Conservation (phyloP, 73 alveolate species). For the Paraurostyla sp. region DNA sequence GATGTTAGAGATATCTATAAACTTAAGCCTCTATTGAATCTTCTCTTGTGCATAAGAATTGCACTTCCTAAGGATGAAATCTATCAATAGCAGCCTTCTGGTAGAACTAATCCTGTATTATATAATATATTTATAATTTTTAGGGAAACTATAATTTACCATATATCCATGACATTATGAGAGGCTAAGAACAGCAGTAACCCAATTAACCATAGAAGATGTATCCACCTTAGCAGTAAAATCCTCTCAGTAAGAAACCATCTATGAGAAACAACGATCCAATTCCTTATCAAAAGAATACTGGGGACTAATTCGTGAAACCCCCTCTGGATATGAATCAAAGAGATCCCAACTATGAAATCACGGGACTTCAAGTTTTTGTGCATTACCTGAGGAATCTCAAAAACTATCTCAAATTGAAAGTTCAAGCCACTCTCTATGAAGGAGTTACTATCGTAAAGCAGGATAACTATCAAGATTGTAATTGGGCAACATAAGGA, state of each 20-base stretch:
- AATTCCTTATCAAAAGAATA: slow-evolving; percentile 1
- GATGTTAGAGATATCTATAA: slow-evolving; percentile 80
- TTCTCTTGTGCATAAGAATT: slow-evolving; percentile 77
- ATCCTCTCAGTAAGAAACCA: slow-evolving; percentile 46
- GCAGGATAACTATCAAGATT: slow-evolving; percentile 68
- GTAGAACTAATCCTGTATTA: slow-evolving; percentile 70
- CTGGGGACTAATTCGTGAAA: slow-evolving; percentile 4
- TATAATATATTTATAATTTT: neutral
- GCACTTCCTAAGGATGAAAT: slow-evolving; percentile 84
- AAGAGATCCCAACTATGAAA: slow-evolving; percentile 70
- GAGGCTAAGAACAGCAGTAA: slow-evolving; percentile 17
- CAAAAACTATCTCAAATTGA: slow-evolving; percentile 68
- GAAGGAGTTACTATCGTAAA: slow-evolving; percentile 79
- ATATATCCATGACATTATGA: slow-evolving; percentile 75
- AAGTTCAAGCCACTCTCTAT: slow-evolving; percentile 78
- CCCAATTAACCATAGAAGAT: neutral
- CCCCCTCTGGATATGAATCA: slow-evolving; percentile 1
- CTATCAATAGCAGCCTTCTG: slow-evolving; percentile 61
- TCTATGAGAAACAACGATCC: neutral
- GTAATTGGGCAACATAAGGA: slow-evolving; percentile 72
- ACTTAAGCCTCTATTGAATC: slow-evolving; percentile 76
- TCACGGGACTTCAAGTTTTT: slow-evolving; percentile 74
- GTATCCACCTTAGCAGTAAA: slow-evolving; percentile 26
- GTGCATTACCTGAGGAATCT: slow-evolving; percentile 73
- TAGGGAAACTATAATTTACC: slow-evolving; percentile 80